Percentiles rank a stretch among this genome's conserved stretches.
phyloP scores from a whole-genome alignment of 495 filamentous ascomycete genomes.

The Hyaloscypha hepaticicola region DNA sequence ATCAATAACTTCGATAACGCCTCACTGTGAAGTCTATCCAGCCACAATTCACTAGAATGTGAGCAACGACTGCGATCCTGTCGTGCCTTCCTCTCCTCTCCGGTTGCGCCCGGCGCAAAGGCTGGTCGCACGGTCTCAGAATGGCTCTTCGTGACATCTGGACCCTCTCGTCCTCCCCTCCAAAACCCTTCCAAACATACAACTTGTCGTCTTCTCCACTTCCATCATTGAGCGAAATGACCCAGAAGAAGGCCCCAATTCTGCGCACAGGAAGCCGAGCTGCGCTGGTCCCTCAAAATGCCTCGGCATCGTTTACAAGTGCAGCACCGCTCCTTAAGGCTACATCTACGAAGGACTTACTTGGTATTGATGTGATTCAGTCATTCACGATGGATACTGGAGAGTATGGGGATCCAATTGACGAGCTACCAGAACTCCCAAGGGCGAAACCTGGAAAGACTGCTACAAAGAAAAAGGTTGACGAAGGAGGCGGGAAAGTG shows the following conservation, averaged over 20 bases:
- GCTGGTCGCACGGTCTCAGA: constrained; percentile 20
- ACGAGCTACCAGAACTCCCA: not conserved
- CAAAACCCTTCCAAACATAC: constrained; percentile 29
- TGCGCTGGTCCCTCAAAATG: constrained; percentile 36
- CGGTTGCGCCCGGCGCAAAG: constrained; percentile 45
- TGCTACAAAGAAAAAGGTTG: constrained; percentile 5
- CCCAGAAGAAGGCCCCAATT: constrained; percentile 36
- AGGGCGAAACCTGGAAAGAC: constrained; percentile 1
- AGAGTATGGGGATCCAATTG: not conserved
- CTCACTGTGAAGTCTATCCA: not conserved
- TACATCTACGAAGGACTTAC: not conserved
- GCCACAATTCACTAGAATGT: constrained; percentile 7
- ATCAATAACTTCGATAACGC: constrained; percentile 2
- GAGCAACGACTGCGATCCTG: constrained; percentile 22
- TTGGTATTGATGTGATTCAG: not conserved
- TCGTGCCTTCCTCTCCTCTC: constrained; percentile 29
- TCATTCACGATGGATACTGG: not conserved
- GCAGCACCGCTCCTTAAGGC: constrained; percentile 37
- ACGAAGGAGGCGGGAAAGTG: not conserved
- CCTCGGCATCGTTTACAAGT: constrained; percentile 39
- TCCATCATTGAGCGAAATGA: constrained; percentile 42
- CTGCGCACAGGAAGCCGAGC: constrained; percentile 37
- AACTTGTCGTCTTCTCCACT: constrained; percentile 44
- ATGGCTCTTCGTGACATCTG: constrained; percentile 41
- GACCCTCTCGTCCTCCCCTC: constrained; percentile 38